Percentiles rank a stretch among this genome's conserved stretches.
Evolutionary conservation across 805 yeast species (phyloP).

Genomic region (Ogataea trehaloabstinens): DNA sequence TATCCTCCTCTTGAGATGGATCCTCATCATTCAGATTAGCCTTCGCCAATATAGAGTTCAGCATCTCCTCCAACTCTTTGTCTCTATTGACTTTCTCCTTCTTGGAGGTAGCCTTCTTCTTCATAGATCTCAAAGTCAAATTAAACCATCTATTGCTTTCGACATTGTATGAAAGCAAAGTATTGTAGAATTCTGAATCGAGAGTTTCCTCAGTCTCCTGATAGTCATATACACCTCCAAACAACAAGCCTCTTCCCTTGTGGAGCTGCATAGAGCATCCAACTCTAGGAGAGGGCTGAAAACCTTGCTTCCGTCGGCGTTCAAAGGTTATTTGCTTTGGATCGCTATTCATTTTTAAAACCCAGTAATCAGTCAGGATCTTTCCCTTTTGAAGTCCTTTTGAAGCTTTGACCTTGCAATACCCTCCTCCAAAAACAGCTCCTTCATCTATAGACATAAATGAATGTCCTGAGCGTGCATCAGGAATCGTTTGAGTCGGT

Average conservation of each 20-base stretch:
- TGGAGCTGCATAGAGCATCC: conserved; percentile 89
- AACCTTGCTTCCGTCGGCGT: conserved; percentile 83
- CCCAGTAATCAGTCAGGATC: conserved; percentile 83
- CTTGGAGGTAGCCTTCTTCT: conserved; percentile 45
- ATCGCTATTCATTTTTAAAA: conserved; percentile 81
- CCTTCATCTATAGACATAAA: conserved; percentile 79
- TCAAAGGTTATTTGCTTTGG: conserved; percentile 80
- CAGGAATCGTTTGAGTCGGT: conserved; percentile 75
- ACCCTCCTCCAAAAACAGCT: conserved; percentile 88
- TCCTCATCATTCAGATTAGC: conserved; percentile 63
- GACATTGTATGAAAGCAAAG: conserved; percentile 74
- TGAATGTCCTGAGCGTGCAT: conserved; percentile 92
- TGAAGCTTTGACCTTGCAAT: conserved; percentile 86
- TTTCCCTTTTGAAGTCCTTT: conserved; percentile 91
- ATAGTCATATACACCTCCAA: conserved; percentile 94
- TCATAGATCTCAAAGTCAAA: conserved; percentile 58
- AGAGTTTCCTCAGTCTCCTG: conserved; percentile 94
- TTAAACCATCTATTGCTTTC: conserved; percentile 90
- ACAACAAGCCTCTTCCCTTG: conserved; percentile 86
- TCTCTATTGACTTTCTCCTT: conserved; percentile 59
- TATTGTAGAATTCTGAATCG: conserved; percentile 81
- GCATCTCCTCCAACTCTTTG: conserved; percentile 76
- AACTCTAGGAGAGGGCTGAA: conserved; percentile 89
- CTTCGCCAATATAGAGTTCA: conserved; percentile 69
- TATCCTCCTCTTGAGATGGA: conserved; percentile 25